Conservation (phyloP, 176 grass and related monocot species). For the Triticum dicoccoides region DNA sequence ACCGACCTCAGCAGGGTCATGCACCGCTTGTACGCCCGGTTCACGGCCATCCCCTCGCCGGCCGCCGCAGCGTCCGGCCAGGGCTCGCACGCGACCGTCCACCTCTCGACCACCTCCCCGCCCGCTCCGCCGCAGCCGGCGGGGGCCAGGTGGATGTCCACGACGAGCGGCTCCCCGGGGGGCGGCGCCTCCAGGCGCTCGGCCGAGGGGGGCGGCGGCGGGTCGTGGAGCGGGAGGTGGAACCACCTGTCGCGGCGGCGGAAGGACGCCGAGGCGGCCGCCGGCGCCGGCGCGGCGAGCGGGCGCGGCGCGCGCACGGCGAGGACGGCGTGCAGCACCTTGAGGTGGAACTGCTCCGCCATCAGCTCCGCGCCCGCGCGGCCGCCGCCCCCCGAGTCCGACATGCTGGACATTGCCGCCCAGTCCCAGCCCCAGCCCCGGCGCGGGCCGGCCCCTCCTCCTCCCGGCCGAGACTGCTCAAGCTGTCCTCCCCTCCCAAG, state of each 20-base stretch:
- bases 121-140: conserved; percentile 17
- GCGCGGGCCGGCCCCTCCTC: neutral
- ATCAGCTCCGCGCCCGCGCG: conserved; percentile 71
- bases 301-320: conserved; percentile 63
- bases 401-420: conserved; percentile 48
- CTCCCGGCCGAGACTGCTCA: conserved; percentile 12
- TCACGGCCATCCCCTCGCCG: conserved; percentile 48
- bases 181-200: conserved; percentile 44
- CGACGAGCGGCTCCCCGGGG: conserved; percentile 51
- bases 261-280: conserved; percentile 18
- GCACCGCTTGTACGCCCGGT: conserved; percentile 74
- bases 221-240: conserved; percentile 67
- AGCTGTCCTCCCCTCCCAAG: conserved; percentile 10
- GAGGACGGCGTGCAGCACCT: conserved; percentile 78
- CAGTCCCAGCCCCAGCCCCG: too few relatives aligned
- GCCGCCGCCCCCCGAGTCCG: conserved; percentile 53
- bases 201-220: conserved; percentile 44
- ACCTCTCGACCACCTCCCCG: conserved; percentile 65
- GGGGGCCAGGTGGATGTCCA: conserved; percentile 55
- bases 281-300: neutral
- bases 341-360: conserved; percentile 75
- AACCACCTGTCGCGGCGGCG: conserved; percentile 69
- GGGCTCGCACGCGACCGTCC: conserved; percentile 69
- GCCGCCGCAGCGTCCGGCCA: conserved; percentile 33
- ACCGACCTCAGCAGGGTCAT: conserved; percentile 71